These are phyloP conservation scores for Carpinus fangiana DNA, from an alignment of 306 rosid species.

Conservation along the genomic window DNA sequence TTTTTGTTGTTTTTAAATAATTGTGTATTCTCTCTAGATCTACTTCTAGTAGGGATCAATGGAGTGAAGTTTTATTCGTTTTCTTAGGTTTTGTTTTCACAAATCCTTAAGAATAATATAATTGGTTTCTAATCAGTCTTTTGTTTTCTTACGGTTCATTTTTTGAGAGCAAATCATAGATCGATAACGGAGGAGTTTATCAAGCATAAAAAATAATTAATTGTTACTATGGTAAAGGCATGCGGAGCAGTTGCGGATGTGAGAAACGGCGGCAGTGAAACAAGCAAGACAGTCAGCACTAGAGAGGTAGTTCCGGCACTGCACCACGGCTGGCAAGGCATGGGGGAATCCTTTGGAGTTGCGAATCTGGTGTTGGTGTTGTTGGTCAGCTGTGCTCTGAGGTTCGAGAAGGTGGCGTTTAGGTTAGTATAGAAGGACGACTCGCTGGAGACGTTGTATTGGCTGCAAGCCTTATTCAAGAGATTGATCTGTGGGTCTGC, in stretches of 20 bases:
- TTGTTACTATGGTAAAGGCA: no score
- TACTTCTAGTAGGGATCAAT: no score
- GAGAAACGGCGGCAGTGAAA: conserved; percentile 36
- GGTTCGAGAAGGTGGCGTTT: conserved; percentile 45
- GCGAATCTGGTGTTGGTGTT: conserved; percentile 41
- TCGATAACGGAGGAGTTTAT: no score
- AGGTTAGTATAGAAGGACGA: conserved; percentile 45
- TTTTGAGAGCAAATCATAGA: no score
- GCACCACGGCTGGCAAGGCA: conserved; percentile 40
- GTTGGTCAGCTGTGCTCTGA: conserved; percentile 30
- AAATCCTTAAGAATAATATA: no score
- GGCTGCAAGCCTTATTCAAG: conserved; percentile 64
- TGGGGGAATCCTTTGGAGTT: conserved; percentile 53
- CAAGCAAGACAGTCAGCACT: conserved; percentile 50
- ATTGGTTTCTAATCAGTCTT: no score
- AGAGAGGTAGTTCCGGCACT: conserved; percentile 67
- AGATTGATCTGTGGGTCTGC: conserved; percentile 50
- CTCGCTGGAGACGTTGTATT: conserved; percentile 51
- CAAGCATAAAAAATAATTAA: no score
- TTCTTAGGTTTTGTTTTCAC: no score
- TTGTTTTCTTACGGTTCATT: no score
- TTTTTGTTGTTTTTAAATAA: no score
- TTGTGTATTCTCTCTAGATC: no score
- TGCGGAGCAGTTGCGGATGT: conserved; percentile 65
- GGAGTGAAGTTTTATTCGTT: no score